Percentiles rank a stretch among this genome's conserved stretches.
Conservation (phyloP, 495 filamentous ascomycete genomes). For the Penicillium atrosanguineum region DNA sequence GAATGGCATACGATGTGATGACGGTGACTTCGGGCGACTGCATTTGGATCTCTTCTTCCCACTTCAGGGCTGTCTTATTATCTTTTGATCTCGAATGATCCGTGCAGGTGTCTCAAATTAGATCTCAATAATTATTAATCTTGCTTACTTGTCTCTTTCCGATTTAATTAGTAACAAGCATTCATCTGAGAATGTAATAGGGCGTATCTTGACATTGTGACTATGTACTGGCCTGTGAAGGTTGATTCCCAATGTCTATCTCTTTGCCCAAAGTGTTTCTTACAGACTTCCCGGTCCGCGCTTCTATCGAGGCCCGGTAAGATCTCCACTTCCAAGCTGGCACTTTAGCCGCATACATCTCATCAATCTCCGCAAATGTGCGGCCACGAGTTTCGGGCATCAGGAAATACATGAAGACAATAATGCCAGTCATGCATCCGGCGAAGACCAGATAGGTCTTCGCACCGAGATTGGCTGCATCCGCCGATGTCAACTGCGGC, state of each 20-base stretch:
- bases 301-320: conserved; percentile 24
- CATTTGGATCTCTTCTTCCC: conserved; percentile 13
- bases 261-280: neutral
- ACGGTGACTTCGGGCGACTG: conserved; percentile 15
- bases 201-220: neutral
- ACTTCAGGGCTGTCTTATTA: conserved; percentile 11
- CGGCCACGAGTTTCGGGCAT: conserved; percentile 53
- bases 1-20: conserved; percentile 23
- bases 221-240: neutral
- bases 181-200: neutral
- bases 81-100: neutral
- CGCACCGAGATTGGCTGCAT: conserved; percentile 37
- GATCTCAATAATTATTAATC: conserved; percentile 6
- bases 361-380: conserved; percentile 52
- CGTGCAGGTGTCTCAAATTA: neutral
- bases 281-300: conserved; percentile 12
- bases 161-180: neutral
- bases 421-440: conserved; percentile 37
- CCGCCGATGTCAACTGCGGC: conserved; percentile 34
- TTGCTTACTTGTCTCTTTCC: neutral
- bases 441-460: conserved; percentile 40
- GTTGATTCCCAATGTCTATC: neutral
- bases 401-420: conserved; percentile 49
- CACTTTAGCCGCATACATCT: conserved; percentile 51
- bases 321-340: conserved; percentile 41